Percentiles rank a stretch among this genome's conserved stretches.
Evolutionary conservation across 208 protist species (phyloP).

Genomic region (Trypanosoma grayi): DNA sequence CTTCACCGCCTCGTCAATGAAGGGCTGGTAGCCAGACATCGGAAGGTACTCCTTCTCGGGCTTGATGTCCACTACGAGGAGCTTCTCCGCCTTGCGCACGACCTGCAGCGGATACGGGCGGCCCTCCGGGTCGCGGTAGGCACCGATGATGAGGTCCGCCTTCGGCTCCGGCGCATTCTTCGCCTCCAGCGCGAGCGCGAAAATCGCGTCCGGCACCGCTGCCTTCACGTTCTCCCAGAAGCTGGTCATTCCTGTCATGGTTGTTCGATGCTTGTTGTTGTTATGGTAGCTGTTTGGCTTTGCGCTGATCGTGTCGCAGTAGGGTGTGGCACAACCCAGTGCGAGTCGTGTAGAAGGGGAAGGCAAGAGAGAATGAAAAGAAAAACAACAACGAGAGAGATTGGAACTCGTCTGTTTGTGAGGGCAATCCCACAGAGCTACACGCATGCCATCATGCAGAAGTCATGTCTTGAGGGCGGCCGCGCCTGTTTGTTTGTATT

Average conservation of each 20-base stretch:
- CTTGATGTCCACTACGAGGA: slow-evolving; percentile 52
- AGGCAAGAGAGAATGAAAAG: too few species aligned
- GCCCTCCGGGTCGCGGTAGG: slow-evolving; percentile 96
- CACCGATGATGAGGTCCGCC: slow-evolving; percentile 97
- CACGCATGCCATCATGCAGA: too few species aligned
- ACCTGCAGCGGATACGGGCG: slow-evolving; percentile 91
- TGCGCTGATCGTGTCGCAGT: too few species aligned
- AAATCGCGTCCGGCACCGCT: slow-evolving; percentile 52
- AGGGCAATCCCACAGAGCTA: too few species aligned
- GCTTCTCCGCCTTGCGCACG: slow-evolving; percentile 91
- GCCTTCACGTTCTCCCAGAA: slow-evolving; percentile 23
- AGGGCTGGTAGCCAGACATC: slow-evolving; percentile 89
- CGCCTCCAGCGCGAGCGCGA: slow-evolving; percentile 36
- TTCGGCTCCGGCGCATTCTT: slow-evolving; percentile 76
- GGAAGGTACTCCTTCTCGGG: slow-evolving; percentile 97
- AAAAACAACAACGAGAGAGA: too few species aligned
- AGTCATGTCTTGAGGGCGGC: too few species aligned
- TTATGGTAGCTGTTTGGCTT: too few species aligned
- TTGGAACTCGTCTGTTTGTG: too few species aligned
- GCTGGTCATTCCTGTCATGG: slow-evolving; percentile 1
- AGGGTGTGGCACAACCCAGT: too few species aligned
- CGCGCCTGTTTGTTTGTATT: too few species aligned
- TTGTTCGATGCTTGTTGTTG: background rate
- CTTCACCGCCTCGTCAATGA: slow-evolving; percentile 73
- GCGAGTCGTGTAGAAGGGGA: too few species aligned